Percentiles rank a stretch among this genome's conserved stretches.
Evolutionary conservation across 208 protist species (phyloP).

Genomic region (Leishmania amazonensis): DNA sequence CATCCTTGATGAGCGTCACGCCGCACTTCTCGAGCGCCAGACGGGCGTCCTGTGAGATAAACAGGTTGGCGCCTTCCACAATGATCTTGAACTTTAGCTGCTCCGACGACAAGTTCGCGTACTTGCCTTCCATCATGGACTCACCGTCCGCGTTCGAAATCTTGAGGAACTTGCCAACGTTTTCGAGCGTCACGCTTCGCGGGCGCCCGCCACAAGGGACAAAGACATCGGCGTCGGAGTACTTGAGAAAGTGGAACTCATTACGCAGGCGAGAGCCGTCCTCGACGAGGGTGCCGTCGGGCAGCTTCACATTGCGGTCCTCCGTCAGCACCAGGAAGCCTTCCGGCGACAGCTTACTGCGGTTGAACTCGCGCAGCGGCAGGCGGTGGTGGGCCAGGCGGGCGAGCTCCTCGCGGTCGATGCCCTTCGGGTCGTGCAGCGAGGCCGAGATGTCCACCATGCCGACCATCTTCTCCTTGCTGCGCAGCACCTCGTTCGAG

Average conservation of each 20-base stretch:
- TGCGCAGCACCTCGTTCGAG: slow-evolving; percentile 95
- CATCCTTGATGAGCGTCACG: slow-evolving; percentile 91
- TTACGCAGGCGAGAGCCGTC: slow-evolving; percentile 89
- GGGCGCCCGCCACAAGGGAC: slow-evolving; percentile 97
- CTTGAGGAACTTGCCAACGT: slow-evolving; percentile 90
- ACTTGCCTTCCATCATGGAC: slow-evolving; percentile 64
- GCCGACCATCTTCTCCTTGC: slow-evolving; percentile 91
- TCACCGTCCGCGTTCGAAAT: slow-evolving; percentile 63
- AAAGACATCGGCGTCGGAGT: slow-evolving; percentile 92
- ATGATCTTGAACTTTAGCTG: slow-evolving; percentile 94
- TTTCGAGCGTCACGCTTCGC: slow-evolving; percentile 92
- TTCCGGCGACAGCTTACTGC: slow-evolving; percentile 73
- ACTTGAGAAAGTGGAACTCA: slow-evolving; percentile 93
- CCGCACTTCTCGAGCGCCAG: slow-evolving; percentile 90
- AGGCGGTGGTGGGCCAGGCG: slow-evolving; percentile 80
- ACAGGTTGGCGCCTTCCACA: slow-evolving; percentile 98
- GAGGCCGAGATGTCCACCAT: slow-evolving; percentile 96
- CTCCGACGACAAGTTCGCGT: slow-evolving; percentile 44
- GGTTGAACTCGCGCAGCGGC: slow-evolving; percentile 90
- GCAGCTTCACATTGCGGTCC: slow-evolving; percentile 89
- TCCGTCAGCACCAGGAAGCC: slow-evolving; percentile 93
- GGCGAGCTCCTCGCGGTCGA: slow-evolving; percentile 87
- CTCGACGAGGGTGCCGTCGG: slow-evolving; percentile 76
- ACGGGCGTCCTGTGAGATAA: slow-evolving; percentile 95
- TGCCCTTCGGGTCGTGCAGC: slow-evolving; percentile 93